Evolutionary conservation across 768 basidiomycete species (phyloP), one percentile per base, ranked within the genome.

Genomic region (Phylloporus sp.): DNA sequence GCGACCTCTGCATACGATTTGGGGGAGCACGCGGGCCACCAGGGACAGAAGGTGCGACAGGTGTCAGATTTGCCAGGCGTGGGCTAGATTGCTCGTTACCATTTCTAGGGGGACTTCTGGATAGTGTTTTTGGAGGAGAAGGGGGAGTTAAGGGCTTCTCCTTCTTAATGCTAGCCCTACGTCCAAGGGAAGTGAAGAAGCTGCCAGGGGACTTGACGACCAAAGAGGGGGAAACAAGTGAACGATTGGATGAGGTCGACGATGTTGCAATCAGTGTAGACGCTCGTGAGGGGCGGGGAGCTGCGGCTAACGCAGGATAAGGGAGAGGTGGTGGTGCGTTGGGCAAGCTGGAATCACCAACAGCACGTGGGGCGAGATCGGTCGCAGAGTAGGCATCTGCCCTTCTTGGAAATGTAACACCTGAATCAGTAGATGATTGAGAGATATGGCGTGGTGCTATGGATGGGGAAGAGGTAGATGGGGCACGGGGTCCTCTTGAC

Each of bases 311-410:
- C 5, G 84, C 80, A 4, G 89, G 90, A 61, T 92, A 92, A 4
- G 90, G 90, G 34, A 92, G 77, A 6, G 77, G 63, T 0, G 85
- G 80, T 0, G 82, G 80, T 8, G 76, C 69, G 48, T 74, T 78
- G n/a, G 85, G 75, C 1, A 77, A 75, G 13, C 75, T 72, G 49
- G 78, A 64, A 59, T 86, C 82, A 43, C 69, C 72, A 18, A 59
- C 70, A 49, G 50, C 71, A 46, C 70, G 74, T 24, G 76, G 68
- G 5, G 82, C 75, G 12, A 92, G 76, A 65, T 92, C 90, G 3
- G 89, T 91, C 6, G 90, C 90, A 23, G 76, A 74, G 50, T 80
- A 83, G 10, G 90, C 87, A 59, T 92, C 90, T n/a, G 83, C 74
- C 26, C 90, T 83, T 24, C 79, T 78, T 15, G 90, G 88, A 68